Evolutionary conservation across 1,139 yeast species (phyloP).

Genomic region (Magnusiomyces starmeri): DNA sequence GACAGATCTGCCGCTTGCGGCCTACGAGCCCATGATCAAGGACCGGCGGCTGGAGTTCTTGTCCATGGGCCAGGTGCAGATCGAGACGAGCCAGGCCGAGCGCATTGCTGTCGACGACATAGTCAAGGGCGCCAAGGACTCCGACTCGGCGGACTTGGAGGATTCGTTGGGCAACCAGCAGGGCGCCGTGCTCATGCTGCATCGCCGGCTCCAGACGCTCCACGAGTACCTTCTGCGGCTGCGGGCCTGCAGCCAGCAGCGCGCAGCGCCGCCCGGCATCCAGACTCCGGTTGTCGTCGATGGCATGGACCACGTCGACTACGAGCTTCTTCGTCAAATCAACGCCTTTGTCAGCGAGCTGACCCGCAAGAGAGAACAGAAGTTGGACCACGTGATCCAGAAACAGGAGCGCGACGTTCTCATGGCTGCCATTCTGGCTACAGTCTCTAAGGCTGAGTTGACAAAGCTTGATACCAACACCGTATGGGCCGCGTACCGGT

Average conservation of each 20-base stretch:
- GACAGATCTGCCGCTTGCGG: conserved; percentile 27
- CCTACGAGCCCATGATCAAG: conserved; percentile 27
- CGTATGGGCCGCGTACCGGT: conserved; percentile 31
- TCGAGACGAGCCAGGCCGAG: conserved; percentile 34
- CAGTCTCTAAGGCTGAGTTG: conserved; percentile 21
- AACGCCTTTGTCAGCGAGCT: conserved; percentile 23
- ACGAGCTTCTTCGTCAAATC: conserved; percentile 24
- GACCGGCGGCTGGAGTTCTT: conserved; percentile 22
- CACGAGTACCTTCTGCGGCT: conserved; percentile 24
- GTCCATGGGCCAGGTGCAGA: conserved; percentile 23
- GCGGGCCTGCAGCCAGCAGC: conserved; percentile 16
- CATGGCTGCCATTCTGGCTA: conserved; percentile 22
- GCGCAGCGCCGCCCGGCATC: background rate
- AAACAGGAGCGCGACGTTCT: conserved; percentile 25
- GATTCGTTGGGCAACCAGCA: conserved; percentile 28
- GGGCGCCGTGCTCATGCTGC: conserved; percentile 30
- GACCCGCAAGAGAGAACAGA: conserved; percentile 11
- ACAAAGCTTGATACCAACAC: conserved; percentile 13
- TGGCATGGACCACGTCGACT: conserved; percentile 17
- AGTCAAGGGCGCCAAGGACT: conserved; percentile 22
- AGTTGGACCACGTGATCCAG: conserved; percentile 15
- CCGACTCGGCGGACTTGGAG: conserved; percentile 14
- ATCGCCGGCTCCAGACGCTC: conserved; percentile 24
- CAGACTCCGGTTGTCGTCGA: background rate
- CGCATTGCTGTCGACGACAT: conserved; percentile 34